Base-by-base conservation (phyloP, 2,329 filamentous ascomycete genomes). In the Hymenoscyphus albidus region DNA sequence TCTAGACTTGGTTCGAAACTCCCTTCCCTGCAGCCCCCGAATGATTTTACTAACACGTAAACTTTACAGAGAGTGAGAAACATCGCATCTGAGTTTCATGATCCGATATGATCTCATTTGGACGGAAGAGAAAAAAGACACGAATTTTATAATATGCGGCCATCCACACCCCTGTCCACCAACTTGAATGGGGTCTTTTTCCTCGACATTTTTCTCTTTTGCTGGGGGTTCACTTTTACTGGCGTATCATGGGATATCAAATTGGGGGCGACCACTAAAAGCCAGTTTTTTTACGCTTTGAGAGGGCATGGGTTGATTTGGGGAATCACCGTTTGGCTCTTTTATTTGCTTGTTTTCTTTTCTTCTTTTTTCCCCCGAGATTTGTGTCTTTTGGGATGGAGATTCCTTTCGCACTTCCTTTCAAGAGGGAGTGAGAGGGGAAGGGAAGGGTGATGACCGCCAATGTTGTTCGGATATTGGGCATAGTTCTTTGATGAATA, bases 1-100 rank as follows among this genome's bases (percentile, higher is more conserved):
- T 96, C 92, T 66, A 88, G 95, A 83, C 90, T 99, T 77, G 95
- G 95, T 97, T 77, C 81, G 83, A 27, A 54, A 54, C 66, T 58
- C 62, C 59, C 58, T 3, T 42, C 27, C 35, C 32, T 61, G 12
- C n/a, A 5, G 57, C 54, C 18, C 18, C 31, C 16, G 1, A 22
- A 18, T 18, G 5, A 63, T 56, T 18, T 58, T 39, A 61, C 42
- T 57, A 67, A 68, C n/a, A 63, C 42, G 51, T 55, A 18, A 54
- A 18, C 48, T 18, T 10, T 7, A 74, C 76, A 92, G 89, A 91
- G 79, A 91, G 87, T 76, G 89, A 91, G 76, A 91, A 91, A 78
- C 89, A 91, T 78, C 86, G 89, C 57, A 86, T 35, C 9, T 35
- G 35, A 35, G 35, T 10, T 35, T 35, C 35, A 7, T 35, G 9